Conservation (phyloP, 768 basidiomycete genomes). For the Suillus fuscotomentosus region DNA sequence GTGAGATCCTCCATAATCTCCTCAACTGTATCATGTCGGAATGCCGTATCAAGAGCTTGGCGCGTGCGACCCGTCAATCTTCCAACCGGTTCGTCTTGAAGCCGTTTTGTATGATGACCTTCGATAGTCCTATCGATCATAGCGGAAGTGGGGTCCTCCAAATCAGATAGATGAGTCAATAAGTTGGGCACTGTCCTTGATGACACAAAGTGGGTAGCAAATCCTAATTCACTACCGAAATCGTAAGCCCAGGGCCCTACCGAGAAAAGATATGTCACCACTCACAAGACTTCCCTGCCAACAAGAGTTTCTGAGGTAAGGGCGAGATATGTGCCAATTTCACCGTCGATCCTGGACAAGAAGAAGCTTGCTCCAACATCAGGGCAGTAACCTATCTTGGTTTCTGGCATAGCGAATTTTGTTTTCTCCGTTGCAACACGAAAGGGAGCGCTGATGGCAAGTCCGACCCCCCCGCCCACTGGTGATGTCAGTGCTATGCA, state of each 20-base stretch:
- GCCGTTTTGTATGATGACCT: constrained; percentile 56
- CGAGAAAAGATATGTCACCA: constrained; percentile 14
- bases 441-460: constrained; percentile 81
- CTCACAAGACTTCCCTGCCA: constrained; percentile 88
- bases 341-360: constrained; percentile 85
- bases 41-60: constrained; percentile 78
- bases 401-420: constrained; percentile 94
- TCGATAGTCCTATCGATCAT: constrained; percentile 71
- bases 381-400: constrained; percentile 85
- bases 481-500: constrained; percentile 10
- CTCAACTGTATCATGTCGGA: constrained; percentile 69
- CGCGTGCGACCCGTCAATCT: constrained; percentile 62
- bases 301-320: constrained; percentile 71
- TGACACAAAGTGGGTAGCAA: constrained; percentile 92
- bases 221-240: constrained; percentile 72
- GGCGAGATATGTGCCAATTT: constrained; percentile 91
- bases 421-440: constrained; percentile 94
- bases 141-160: constrained; percentile 35
- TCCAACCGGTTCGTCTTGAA: constrained; percentile 50
- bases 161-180: constrained; percentile 59
- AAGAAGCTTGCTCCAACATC: constrained; percentile 94
- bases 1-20: constrained; percentile 60
- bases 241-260: constrained; percentile 9
- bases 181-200: constrained; percentile 72
- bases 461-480: constrained; percentile 98